Evolutionary conservation across 805 yeast species (phyloP), one percentile per base, ranked within the genome.

Genomic region (Candida ipomoeae): DNA sequence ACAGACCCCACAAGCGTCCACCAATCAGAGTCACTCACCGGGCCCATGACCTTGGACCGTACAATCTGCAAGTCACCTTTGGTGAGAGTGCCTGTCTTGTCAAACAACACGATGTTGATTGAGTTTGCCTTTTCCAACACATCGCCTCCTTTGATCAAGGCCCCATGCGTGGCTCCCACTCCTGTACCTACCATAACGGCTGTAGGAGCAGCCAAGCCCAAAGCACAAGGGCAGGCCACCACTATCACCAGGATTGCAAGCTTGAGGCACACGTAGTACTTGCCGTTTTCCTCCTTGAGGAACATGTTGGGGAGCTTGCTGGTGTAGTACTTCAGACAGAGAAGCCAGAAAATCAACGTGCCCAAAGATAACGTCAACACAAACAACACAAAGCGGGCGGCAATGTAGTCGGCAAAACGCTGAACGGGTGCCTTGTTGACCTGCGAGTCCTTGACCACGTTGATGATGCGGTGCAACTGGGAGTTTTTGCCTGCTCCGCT

Each of bases 111-210:
- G 11, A 81, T 76, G 55, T 83, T 78, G 37, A 89, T 74, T 17
- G 76, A 69, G 59, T 81, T 80, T 6, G 94, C 84, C 50, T 71
- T 76, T 62, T 94, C 98, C 54, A 94, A 76, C 14, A 87, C 81
- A 46, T 86, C 96, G 20, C 97, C 99, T 44, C 97, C 96, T 67
- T 92, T 94, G 60, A 94, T 87, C 48, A 94, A 73, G 5, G 94
- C 86, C 17, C 99, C 98, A 65, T 89, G 76, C 13, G 80, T 67
- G 0, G 99, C 98, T 38, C 96, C 98, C 20, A 89, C 85, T 38
- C 99, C 99, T 2, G 98, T 92, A 7, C 97, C 99, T 2, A 94
- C 99, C 97, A 95, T 94, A 10, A 94, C 89, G 0, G 98, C 98
- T 1, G 99, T 95, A 1, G 99, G 99, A 0, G 98, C 96, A 3